Base-by-base conservation (phyloP, 345 rosid genomes). In the Citrus cavaleriei region DNA sequence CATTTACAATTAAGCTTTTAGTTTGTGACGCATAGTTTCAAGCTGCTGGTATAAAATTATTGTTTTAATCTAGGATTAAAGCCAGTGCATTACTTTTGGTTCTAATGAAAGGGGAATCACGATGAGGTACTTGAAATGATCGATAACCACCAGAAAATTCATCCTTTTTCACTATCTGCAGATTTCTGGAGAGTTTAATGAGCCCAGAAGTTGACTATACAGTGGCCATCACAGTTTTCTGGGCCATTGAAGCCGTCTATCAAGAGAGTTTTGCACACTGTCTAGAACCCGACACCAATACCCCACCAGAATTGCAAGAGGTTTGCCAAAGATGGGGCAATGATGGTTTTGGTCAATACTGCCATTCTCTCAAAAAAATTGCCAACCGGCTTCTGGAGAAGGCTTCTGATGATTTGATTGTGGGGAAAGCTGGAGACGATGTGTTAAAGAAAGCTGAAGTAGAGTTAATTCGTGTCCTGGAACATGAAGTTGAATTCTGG, bases 241-340 rank as follows among this genome's bases (percentile, higher is more conserved):
- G 97, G 98, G 93, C 91, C 21, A 91, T 91, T 1, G 97, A 95
- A 86, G 84, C 92, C 1, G 92, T 90, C 59, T 94, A 94, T 80
- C 97, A 88, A 76, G 92, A 88, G 88, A 90, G 97, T 77, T 94
- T 92, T 38, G 90, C 95, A 4, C 89, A 86, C 74, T 94, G 97
- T 87, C 81, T 91, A 46, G 97, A 85, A 57, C 87, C 85, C n/a
- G 93, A 87, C 74, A 68, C 75, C 58, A 87, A 82, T 34, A 88
- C 90, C 61, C 91, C 93, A 9, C 57, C 75, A 0, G 93, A 89
- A 49, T 80, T 95, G 1, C 78, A 70, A 21, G 86, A 86, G 68
- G 87, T 95, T 32, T 95, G 99, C 87, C 75, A 77, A 75, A 89
- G 99, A 77, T 93, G 99, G 98, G 99, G 99, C 21, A 92, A 86